Conservation (phyloP, 495 filamentous ascomycete species). For the Penicillium soppii region DNA sequence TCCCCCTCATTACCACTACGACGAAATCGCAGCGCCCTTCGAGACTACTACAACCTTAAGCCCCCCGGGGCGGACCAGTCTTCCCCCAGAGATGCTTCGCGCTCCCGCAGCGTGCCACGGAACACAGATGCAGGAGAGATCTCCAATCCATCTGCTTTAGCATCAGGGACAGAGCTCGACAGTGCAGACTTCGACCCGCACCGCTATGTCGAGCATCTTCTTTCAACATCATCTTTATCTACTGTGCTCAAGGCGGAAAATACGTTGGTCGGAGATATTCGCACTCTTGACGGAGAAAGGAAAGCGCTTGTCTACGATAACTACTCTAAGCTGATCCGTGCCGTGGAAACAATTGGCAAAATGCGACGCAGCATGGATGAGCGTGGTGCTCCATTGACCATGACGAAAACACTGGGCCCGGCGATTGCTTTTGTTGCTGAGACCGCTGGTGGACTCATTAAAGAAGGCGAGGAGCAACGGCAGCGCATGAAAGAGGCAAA, state of each 20-base stretch:
- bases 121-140: conserved; percentile 39
- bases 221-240: conserved; percentile 57
- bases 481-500: conserved; percentile 36
- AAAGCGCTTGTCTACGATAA: conserved; percentile 99
- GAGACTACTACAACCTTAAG: conserved; percentile 92
- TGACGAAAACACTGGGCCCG: conserved; percentile 65
- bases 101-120: conserved; percentile 40
- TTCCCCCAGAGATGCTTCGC: conserved; percentile 13
- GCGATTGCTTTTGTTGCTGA: conserved; percentile 81
- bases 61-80: conserved; percentile 38
- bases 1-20: conserved; percentile 48
- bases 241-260: conserved; percentile 62
- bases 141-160: conserved; percentile 29
- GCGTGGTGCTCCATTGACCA: conserved; percentile 45
- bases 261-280: conserved; percentile 65
- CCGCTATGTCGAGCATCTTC: conserved; percentile 44
- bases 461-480: conserved; percentile 44
- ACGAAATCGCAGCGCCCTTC: conserved; percentile 77
- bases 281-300: conserved; percentile 87
- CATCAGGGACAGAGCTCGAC: conserved; percentile 47
- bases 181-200: conserved; percentile 46
- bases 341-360: conserved; percentile 90
- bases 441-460: conserved; percentile 67
- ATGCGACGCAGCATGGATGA: conserved; percentile 53
- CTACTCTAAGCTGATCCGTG: conserved; percentile 90